Conservation (phyloP, 2,329 filamentous ascomycete genomes). For the Claviceps sorghi region DNA sequence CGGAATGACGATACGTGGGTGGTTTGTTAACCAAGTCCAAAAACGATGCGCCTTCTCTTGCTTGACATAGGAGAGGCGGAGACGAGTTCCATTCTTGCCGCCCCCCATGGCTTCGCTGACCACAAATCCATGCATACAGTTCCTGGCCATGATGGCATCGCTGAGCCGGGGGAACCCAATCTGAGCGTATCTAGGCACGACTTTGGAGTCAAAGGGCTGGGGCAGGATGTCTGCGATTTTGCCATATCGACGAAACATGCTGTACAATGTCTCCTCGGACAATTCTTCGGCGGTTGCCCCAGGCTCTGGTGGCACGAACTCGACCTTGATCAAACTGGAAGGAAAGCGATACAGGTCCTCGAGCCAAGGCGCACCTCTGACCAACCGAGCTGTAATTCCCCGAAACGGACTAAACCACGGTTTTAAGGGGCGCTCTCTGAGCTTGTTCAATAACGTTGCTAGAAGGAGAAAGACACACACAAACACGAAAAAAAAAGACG, state of each 20-base stretch:
- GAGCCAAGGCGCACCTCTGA: conserved; percentile 79
- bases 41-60: conserved; percentile 64
- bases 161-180: conserved; percentile 61
- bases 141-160: conserved; percentile 75
- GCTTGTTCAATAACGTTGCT: conserved; percentile 43
- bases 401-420: conserved; percentile 85
- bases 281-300: conserved; percentile 63
- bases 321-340: conserved; percentile 59
- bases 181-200: conserved; percentile 63
- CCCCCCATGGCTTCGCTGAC: conserved; percentile 56
- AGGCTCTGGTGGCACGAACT: conserved; percentile 63
- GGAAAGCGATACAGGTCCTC: conserved; percentile 83
- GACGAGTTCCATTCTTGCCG: conserved; percentile 57
- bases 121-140: conserved; percentile 77
- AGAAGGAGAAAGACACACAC: background rate
- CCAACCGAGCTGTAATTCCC: conserved; percentile 54
- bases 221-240: conserved; percentile 75
- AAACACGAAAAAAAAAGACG: background rate
- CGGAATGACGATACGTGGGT: conserved; percentile 80
- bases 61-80: conserved; percentile 74
- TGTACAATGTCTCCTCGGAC: conserved; percentile 75
- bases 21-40: conserved; percentile 73
- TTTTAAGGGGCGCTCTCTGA: conserved; percentile 57
- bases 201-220: conserved; percentile 75
- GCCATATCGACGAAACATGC: conserved; percentile 76